phyloP scores from a whole-genome alignment of 139 green algal species.

The Picochlorum sp. region DNA sequence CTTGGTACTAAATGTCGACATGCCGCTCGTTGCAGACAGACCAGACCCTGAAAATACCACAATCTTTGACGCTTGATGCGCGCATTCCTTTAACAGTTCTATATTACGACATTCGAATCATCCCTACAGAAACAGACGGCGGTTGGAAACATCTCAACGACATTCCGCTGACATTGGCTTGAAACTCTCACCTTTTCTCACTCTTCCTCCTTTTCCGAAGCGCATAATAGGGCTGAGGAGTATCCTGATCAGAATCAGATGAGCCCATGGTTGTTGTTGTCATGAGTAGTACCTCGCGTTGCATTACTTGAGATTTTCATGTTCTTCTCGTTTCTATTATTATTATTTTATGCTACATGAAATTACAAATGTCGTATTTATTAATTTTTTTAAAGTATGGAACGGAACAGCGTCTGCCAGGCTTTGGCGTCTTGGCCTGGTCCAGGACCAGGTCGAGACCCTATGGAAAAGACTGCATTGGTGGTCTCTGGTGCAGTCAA shows the following conservation, averaged over 20 bases:
- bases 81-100: background rate
- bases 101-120: background rate
- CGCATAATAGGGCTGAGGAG: background rate
- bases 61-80: conserved; percentile 21
- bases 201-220: background rate
- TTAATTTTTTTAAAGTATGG: background rate
- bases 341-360: too few relatives aligned
- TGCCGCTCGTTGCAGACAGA: conserved; percentile 70
- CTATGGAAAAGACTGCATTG: conserved; percentile 41
- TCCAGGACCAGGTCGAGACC: conserved; percentile 48
- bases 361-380: too few relatives aligned
- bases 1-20: conserved; percentile 81
- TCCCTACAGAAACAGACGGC: background rate
- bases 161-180: background rate
- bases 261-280: too few relatives aligned
- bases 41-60: conserved; percentile 80
- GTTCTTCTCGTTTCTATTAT: too few relatives aligned
- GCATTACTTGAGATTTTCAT: too few relatives aligned
- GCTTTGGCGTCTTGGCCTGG: conserved; percentile 44
- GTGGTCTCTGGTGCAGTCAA: conserved; percentile 32
- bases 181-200: background rate
- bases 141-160: background rate
- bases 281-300: too few relatives aligned
- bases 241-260: too few relatives aligned
- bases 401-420: conserved; percentile 54